These are phyloP conservation scores for Phytophthora sansomeana DNA, from an alignment of 352 stramenopile genomes.

Conservation along the genomic window DNA sequence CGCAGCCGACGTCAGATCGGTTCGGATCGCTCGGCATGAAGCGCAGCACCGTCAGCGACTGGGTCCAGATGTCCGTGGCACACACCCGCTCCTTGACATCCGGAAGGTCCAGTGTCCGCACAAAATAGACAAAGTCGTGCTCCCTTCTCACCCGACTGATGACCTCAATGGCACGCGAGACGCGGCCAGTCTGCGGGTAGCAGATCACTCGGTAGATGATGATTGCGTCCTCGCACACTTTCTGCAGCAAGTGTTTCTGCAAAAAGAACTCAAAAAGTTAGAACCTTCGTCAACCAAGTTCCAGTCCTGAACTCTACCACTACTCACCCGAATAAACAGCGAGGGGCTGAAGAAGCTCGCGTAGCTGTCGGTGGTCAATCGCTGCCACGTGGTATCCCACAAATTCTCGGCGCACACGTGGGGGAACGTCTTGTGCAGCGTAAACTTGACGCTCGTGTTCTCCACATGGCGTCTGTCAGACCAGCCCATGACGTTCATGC, in stretches of 20 bases:
- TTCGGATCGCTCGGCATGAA: slow-evolving; percentile 49
- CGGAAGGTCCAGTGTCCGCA: slow-evolving; percentile 47
- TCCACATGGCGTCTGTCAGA: slow-evolving; percentile 50
- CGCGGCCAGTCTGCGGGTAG: slow-evolving; percentile 46
- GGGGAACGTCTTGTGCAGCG: slow-evolving; percentile 57
- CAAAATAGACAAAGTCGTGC: slow-evolving; percentile 56
- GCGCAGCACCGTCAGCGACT: slow-evolving; percentile 54
- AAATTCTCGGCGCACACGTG: slow-evolving; percentile 53
- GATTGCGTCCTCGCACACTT: slow-evolving; percentile 53
- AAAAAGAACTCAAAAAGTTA: slow-evolving; percentile 5
- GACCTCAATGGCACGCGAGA: slow-evolving; percentile 56
- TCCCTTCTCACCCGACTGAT: slow-evolving; percentile 53
- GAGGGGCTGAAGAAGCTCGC: slow-evolving; percentile 60
- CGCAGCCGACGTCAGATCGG: slow-evolving; percentile 40
- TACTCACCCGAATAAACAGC: slow-evolving; percentile 51
- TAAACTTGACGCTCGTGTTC: slow-evolving; percentile 53
- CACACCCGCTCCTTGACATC: slow-evolving; percentile 48
- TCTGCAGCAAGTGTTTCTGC: slow-evolving; percentile 57
- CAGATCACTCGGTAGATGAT: slow-evolving; percentile 64
- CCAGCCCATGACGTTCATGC: slow-evolving; percentile 58
- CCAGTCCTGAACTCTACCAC: neutral
- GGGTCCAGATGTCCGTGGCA: slow-evolving; percentile 45
- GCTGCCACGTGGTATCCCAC: slow-evolving; percentile 51
- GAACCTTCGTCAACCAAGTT: neutral
- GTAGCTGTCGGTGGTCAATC: slow-evolving; percentile 53